phyloP scores from a whole-genome alignment of 805 yeast genomes.

The Candida insectalens region DNA sequence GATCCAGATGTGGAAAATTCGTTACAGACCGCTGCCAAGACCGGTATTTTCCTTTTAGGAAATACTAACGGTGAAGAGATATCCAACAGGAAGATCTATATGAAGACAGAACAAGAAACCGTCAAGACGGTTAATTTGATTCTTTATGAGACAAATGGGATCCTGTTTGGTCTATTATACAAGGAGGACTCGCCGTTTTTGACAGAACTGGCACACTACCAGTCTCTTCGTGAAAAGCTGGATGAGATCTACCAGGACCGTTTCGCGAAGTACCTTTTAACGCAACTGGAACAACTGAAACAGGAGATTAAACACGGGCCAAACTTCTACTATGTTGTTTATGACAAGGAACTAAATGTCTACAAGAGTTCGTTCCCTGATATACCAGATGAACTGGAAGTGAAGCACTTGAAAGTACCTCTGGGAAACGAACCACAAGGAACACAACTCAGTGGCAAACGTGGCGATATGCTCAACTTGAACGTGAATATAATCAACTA shows the following conservation, averaged over 20 bases:
- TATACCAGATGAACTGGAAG: constrained; percentile 18
- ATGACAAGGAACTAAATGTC: constrained; percentile 9
- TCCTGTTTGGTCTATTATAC: constrained; percentile 16
- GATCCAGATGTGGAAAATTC: neutral
- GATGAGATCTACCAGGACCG: constrained; percentile 14
- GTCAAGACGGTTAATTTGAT: constrained; percentile 9
- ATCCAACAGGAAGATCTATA: constrained; percentile 7
- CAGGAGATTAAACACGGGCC: constrained; percentile 7
- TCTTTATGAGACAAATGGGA: constrained; percentile 23
- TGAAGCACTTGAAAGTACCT: constrained; percentile 6
- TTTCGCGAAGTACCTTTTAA: constrained; percentile 18
- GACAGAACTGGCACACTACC: constrained; percentile 5
- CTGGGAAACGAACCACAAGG: constrained; percentile 1
- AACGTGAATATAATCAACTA: constrained; percentile 12
- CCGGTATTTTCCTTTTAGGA: constrained; percentile 20
- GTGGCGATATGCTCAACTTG: constrained; percentile 11
- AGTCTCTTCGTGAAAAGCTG: constrained; percentile 9
- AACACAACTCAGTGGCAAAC: constrained; percentile 2
- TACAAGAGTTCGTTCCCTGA: constrained; percentile 20
- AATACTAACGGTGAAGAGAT: constrained; percentile 12
- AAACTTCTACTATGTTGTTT: constrained; percentile 16
- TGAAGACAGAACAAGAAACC: constrained; percentile 3
- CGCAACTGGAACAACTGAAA: constrained; percentile 16
- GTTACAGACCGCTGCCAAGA: constrained; percentile 3
- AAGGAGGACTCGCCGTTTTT: constrained; percentile 3